Percentiles rank a stretch among this genome's conserved stretches.
Evolutionary conservation across 164 flowering plant species (phyloP).

Genomic region (Vitis labrusca): DNA sequence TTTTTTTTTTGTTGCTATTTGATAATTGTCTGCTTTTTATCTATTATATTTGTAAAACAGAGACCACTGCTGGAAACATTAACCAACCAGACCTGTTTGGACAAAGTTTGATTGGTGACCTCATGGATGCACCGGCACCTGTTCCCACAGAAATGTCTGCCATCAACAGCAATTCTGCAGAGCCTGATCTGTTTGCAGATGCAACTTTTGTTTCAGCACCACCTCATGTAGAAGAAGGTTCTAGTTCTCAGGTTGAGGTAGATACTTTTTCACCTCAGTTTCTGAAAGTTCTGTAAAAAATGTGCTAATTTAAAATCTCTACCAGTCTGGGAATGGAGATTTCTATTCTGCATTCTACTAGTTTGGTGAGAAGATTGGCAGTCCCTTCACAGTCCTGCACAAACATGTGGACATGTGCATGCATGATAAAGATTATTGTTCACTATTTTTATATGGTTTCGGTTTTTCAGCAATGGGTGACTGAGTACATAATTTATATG

Average conservation of each 20-base stretch:
- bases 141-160: conserved; percentile 37
- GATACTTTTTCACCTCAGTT: background rate
- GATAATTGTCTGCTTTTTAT: no score
- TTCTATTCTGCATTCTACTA: no score
- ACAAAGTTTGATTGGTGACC: conserved; percentile 50
- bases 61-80: conserved; percentile 52
- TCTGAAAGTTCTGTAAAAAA: background rate
- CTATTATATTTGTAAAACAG: conserved; percentile 31
- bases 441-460: no score
- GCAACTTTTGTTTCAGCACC: conserved; percentile 90
- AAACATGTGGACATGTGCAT: background rate
- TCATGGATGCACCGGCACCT: conserved; percentile 68
- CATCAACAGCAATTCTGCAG: conserved; percentile 36
- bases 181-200: conserved; percentile 91
- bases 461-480: no score
- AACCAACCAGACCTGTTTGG: conserved; percentile 78
- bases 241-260: conserved; percentile 50
- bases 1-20: conserved; percentile 1
- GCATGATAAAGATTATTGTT: background rate
- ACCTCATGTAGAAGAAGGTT: conserved; percentile 33
- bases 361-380: no score
- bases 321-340: no score
- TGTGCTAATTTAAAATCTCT: no score
- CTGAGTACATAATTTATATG: no score
- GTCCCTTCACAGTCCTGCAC: no score